Evolutionary conservation across 2,329 filamentous ascomycete species (phyloP).

Genomic region (Alternaria triticina): DNA sequence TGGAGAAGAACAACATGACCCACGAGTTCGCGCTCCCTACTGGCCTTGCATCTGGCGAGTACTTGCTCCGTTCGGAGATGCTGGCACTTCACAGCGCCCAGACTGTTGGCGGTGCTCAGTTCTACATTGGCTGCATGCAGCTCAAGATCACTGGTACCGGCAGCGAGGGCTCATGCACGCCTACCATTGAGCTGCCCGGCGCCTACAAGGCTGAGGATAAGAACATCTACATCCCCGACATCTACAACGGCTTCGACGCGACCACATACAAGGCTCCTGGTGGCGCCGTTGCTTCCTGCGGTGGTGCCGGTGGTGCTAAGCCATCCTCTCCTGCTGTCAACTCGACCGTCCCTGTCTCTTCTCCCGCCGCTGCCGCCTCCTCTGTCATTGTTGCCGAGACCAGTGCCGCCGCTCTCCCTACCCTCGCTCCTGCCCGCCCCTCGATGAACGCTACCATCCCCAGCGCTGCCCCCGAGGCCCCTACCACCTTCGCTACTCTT

Average conservation of each 20-base stretch:
- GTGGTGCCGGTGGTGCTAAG: slow-evolving; percentile 24
- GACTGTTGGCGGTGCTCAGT: slow-evolving; percentile 48
- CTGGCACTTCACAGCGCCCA: slow-evolving; percentile 53
- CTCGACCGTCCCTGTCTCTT: slow-evolving; percentile 14
- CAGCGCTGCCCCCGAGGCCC: slow-evolving; percentile 4
- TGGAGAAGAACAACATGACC: slow-evolving; percentile 47
- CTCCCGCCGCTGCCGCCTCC: neutral
- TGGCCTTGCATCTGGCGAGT: slow-evolving; percentile 48
- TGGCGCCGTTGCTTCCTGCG: slow-evolving; percentile 36
- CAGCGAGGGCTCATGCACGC: slow-evolving; percentile 44
- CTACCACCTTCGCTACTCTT: slow-evolving; percentile 16
- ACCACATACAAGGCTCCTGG: slow-evolving; percentile 39
- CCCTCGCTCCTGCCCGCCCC: slow-evolving; percentile 2
- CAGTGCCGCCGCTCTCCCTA: slow-evolving; percentile 4
- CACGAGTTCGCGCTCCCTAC: slow-evolving; percentile 49
- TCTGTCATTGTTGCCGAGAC: slow-evolving; percentile 2
- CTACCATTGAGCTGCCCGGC: slow-evolving; percentile 52
- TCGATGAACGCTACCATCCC: slow-evolving; percentile 7
- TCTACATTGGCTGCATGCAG: slow-evolving; percentile 52
- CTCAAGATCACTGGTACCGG: slow-evolving; percentile 52
- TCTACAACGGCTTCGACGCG: slow-evolving; percentile 44
- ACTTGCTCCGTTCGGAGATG: slow-evolving; percentile 54
- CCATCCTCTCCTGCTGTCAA: slow-evolving; percentile 15
- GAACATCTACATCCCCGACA: slow-evolving; percentile 47
- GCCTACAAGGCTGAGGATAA: slow-evolving; percentile 41